Evolutionary conservation across 176 grass and related monocot species (phyloP).

Genomic region (Eragrostis curvula): DNA sequence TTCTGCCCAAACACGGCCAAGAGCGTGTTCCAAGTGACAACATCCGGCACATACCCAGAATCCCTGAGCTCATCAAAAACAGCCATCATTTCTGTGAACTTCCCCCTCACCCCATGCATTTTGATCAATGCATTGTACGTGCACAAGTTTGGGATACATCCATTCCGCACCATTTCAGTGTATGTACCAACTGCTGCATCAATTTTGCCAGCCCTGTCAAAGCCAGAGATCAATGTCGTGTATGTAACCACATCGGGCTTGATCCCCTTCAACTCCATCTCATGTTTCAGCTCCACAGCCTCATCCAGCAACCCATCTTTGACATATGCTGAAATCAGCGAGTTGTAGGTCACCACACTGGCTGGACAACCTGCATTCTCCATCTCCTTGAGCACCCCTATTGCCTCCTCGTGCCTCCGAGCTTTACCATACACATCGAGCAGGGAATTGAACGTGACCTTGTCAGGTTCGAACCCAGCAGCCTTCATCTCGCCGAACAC

Average conservation of each 20-base stretch:
- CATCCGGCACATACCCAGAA: conserved; percentile 61
- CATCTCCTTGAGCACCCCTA: conserved; percentile 70
- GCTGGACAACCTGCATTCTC: conserved; percentile 64
- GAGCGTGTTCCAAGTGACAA: conserved; percentile 92
- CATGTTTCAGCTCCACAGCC: conserved; percentile 65
- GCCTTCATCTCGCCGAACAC: conserved; percentile 79
- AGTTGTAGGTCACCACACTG: conserved; percentile 81
- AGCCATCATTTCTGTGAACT: conserved; percentile 82
- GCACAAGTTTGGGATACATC: conserved; percentile 84
- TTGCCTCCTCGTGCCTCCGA: conserved; percentile 58
- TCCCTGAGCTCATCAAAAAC: conserved; percentile 80
- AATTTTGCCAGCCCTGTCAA: conserved; percentile 76
- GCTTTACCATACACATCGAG: conserved; percentile 93
- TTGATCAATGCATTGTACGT: conserved; percentile 90
- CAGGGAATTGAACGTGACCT: conserved; percentile 83
- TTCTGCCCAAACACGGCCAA: conserved; percentile 89
- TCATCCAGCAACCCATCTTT: conserved; percentile 81
- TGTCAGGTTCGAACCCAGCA: conserved; percentile 66
- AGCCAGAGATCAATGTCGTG: conserved; percentile 86
- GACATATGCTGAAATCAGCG: conserved; percentile 70
- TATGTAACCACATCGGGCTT: conserved; percentile 88
- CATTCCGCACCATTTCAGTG: conserved; percentile 68
- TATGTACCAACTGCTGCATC: conserved; percentile 61
- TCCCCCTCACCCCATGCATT: conserved; percentile 76
- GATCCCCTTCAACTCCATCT: conserved; percentile 78